These are phyloP conservation scores for Yarrowia bubula DNA, from an alignment of 805 yeast genomes.

Conservation along the genomic window DNA sequence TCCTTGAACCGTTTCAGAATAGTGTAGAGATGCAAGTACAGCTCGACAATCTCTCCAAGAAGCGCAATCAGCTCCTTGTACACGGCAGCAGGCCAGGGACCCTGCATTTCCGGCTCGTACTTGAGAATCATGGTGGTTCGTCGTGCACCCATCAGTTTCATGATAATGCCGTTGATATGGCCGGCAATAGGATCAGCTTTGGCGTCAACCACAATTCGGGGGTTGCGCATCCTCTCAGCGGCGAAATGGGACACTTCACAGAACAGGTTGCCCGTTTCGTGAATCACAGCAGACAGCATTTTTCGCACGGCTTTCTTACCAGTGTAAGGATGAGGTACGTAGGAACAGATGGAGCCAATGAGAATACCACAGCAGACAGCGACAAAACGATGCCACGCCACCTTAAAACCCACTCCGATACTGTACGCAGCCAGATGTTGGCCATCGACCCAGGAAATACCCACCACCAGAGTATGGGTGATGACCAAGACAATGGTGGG, in stretches of 20 bases:
- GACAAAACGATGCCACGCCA: slow-evolving; percentile 41
- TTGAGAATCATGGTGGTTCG: slow-evolving; percentile 30
- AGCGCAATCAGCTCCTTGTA: slow-evolving; percentile 36
- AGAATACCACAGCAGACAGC: slow-evolving; percentile 38
- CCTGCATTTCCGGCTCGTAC: slow-evolving; percentile 40
- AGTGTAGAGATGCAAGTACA: slow-evolving; percentile 34
- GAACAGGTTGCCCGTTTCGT: slow-evolving; percentile 36
- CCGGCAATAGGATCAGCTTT: slow-evolving; percentile 33
- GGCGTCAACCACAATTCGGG: slow-evolving; percentile 32
- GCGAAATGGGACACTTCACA: slow-evolving; percentile 38
- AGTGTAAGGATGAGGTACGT: slow-evolving; percentile 38
- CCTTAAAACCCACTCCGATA: slow-evolving; percentile 36
- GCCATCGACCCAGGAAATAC: slow-evolving; percentile 38
- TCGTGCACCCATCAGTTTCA: slow-evolving; percentile 28
- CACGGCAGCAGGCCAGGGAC: slow-evolving; percentile 39
- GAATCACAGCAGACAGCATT: slow-evolving; percentile 34
- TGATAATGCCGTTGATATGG: slow-evolving; percentile 28
- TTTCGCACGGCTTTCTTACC: slow-evolving; percentile 38
- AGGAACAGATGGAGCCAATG: slow-evolving; percentile 37
- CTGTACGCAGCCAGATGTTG: slow-evolving; percentile 31
- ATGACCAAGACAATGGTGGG: slow-evolving; percentile 37
- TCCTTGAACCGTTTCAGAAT: slow-evolving; percentile 36
- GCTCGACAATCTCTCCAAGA: slow-evolving; percentile 34
- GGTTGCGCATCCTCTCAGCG: slow-evolving; percentile 32
- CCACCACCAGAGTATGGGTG: slow-evolving; percentile 37